These are phyloP conservation scores for Cercospora sojina DNA, from an alignment of 2,329 filamentous ascomycete species.

Conservation along the genomic window DNA sequence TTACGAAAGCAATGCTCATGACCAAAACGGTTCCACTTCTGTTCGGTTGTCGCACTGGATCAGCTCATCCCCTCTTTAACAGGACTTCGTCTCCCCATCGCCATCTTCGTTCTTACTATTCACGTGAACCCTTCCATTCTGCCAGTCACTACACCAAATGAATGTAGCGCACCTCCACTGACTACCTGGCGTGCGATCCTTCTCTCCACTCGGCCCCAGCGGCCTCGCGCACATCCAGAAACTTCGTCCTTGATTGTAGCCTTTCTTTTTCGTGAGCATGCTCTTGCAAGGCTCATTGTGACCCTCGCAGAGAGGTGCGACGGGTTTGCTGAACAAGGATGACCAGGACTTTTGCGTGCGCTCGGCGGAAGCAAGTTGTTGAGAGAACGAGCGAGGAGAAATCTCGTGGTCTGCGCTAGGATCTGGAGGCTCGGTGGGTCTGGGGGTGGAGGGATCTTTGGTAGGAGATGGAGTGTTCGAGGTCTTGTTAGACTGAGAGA, in stretches of 20 bases:
- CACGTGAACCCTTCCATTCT: constrained; percentile 15
- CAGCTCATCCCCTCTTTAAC: neutral
- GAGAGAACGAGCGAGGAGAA: constrained; percentile 25
- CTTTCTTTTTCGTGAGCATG: constrained; percentile 82
- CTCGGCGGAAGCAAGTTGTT: constrained; percentile 31
- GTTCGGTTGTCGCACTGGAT: neutral
- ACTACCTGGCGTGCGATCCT: constrained; percentile 67
- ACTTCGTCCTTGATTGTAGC: constrained; percentile 69
- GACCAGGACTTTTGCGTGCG: constrained; percentile 63
- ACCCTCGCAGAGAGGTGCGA: constrained; percentile 73
- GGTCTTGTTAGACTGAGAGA: neutral
- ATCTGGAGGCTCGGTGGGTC: constrained; percentile 10
- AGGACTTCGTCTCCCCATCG: constrained; percentile 6
- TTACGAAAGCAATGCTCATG: neutral
- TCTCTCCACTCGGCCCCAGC: constrained; percentile 78
- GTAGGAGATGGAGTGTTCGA: neutral
- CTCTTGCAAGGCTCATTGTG: constrained; percentile 85
- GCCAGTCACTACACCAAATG: constrained; percentile 66
- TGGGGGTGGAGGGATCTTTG: constrained; percentile 7
- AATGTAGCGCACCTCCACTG: constrained; percentile 89
- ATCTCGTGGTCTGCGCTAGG: constrained; percentile 5
- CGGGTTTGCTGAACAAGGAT: constrained; percentile 73
- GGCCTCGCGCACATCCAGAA: constrained; percentile 73
- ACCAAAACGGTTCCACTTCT: neutral
- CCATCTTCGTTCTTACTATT: constrained; percentile 2